These are phyloP conservation scores for Bathelium albidoporum DNA, from an alignment of 495 filamentous ascomycete species.

Conservation along the genomic window DNA sequence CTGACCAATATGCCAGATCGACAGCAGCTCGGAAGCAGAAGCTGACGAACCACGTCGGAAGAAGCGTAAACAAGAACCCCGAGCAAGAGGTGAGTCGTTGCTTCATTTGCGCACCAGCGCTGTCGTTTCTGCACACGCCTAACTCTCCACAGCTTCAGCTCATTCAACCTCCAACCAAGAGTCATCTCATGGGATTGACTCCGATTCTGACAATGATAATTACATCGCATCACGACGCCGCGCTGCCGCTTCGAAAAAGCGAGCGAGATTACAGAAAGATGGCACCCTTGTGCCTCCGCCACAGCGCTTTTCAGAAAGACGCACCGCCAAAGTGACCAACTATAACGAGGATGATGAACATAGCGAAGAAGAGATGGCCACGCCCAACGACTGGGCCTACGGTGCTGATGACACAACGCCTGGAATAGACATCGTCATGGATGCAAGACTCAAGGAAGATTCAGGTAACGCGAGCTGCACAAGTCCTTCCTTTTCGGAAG, in stretches of 20 bases:
- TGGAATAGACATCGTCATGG: constrained; percentile 80
- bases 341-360: constrained; percentile 74
- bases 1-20: constrained; percentile 42
- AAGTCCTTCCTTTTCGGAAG: not conserved
- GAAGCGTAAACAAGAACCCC: constrained; percentile 31
- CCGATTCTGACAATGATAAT: constrained; percentile 44
- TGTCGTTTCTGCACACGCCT: not conserved
- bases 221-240: constrained; percentile 66
- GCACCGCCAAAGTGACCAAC: constrained; percentile 72
- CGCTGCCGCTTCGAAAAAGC: constrained; percentile 57
- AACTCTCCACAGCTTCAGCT: constrained; percentile 47
- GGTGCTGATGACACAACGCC: constrained; percentile 41
- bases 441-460: constrained; percentile 68
- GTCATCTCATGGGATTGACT: constrained; percentile 49
- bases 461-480: constrained; percentile 31
- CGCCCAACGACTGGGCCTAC: constrained; percentile 52
- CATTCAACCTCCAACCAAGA: constrained; percentile 47
- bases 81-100: constrained; percentile 28
- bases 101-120: not conserved
- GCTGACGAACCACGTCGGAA: constrained; percentile 41
- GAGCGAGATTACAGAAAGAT: constrained; percentile 53
- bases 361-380: constrained; percentile 35
- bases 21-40: constrained; percentile 61
- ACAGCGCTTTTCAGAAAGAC: constrained; percentile 76
- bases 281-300: constrained; percentile 41